Conservation (phyloP, 2,329 filamentous ascomycete species). For the Ophiostoma novo-ulmi region DNA sequence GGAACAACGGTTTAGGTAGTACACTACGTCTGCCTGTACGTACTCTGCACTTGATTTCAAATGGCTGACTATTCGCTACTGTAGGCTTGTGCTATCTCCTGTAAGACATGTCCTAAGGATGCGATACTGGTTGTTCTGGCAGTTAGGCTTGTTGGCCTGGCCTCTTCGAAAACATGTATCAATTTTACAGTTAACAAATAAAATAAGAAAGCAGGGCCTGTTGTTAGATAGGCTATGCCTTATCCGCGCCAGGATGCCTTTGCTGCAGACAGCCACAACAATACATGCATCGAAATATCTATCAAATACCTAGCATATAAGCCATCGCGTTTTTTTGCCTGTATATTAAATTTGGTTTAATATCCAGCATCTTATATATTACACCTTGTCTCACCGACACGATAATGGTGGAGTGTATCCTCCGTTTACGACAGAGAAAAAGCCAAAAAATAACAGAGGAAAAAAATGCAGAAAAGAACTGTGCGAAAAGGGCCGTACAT, state of each 20-base stretch:
- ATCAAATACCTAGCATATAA: neutral
- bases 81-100: neutral
- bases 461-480: neutral
- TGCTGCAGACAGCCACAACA: neutral
- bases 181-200: neutral
- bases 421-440: neutral
- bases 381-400: slow-evolving; percentile 7
- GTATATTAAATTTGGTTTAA: neutral
- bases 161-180: neutral
- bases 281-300: neutral
- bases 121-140: neutral
- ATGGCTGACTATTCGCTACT: neutral
- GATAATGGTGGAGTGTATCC: neutral
- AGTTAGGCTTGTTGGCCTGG: neutral
- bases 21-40: neutral
- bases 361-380: neutral
- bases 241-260: neutral
- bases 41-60: neutral
- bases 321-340: neutral
- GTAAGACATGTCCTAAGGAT: neutral
- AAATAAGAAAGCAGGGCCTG: neutral
- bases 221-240: neutral
- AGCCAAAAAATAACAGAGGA: neutral
- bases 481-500: slow-evolving; percentile 2
- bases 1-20: neutral